Conservation (phyloP, 257 asterid genomes). For the Nicotiana undulata region DNA sequence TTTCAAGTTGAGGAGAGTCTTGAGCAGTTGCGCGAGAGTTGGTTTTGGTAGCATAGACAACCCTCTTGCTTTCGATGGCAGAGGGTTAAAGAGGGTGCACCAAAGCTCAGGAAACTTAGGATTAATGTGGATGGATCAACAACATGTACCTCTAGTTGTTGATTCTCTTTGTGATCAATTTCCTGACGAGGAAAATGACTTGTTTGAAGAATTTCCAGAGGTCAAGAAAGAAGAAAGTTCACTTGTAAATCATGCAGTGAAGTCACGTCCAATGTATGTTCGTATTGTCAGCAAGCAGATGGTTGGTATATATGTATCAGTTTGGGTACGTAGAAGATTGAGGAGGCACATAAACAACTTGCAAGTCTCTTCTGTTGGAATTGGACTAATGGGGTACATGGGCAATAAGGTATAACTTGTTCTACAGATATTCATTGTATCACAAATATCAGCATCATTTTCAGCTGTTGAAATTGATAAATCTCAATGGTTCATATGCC, state of each 20-base stretch:
- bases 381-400: slow-evolving; percentile 96
- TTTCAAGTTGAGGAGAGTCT: slow-evolving; percentile 48
- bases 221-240: slow-evolving; percentile 11
- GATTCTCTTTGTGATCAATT: slow-evolving; percentile 36
- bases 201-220: slow-evolving; percentile 29
- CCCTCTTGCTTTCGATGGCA: slow-evolving; percentile 15
- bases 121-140: slow-evolving; percentile 34
- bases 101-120: slow-evolving; percentile 61
- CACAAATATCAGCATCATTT: not conserved
- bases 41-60: slow-evolving; percentile 28
- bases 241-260: slow-evolving; percentile 9
- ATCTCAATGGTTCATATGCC: not conserved
- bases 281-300: slow-evolving; percentile 93
- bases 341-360: slow-evolving; percentile 81
- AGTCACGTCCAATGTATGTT: slow-evolving; percentile 43
- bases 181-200: slow-evolving; percentile 54
- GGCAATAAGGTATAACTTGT: slow-evolving; percentile 71
- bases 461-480: too few relatives aligned
- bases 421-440: not conserved
- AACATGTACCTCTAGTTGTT: slow-evolving; percentile 34
- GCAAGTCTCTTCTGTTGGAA: slow-evolving; percentile 89
- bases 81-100: slow-evolving; percentile 51
- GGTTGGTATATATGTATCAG: slow-evolving; percentile 93
- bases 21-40: slow-evolving; percentile 54
- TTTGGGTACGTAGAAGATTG: slow-evolving; percentile 74